Base-by-base conservation (phyloP, 2,329 filamentous ascomycete species). In the Diaporthe citri region DNA sequence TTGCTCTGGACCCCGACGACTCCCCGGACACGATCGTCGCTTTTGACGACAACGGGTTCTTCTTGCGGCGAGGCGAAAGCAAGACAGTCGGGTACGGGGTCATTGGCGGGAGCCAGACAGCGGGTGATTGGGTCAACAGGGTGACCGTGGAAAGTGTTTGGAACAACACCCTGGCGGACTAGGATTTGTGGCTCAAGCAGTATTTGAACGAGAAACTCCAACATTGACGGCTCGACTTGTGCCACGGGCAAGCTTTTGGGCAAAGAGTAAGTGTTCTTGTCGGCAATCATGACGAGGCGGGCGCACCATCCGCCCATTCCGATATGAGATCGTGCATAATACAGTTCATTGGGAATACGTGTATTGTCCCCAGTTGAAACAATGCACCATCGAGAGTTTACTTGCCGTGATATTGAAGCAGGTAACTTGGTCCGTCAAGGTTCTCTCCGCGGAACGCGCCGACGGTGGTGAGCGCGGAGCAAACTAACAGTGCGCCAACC, bases 11-110 rank as follows among this genome's bases (percentile, higher is more conserved):
- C 22, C 69, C 74, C 1, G 74, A 89, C 74, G 88, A 88, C 0
- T 81, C 84, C 28, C 31, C 66, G 1, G 86, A 85, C 0, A 82
- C 85, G 1, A 84, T 90, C 13, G 82, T 88, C 0, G 85, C 85
- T 46, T 91, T 91, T 75, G 86, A 89, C 9, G 82, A 85, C 1
- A 91, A 91, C 78, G 85, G 85, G 0, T 91, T 91, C 75, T 85
- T 87, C 79, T 78, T 91, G 46, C 77, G 82, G 56, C 82, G 83
- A 31, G 87, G 86, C 0, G 82, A 87, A 79, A 82, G 81, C 64
- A 87, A 83, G 77, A 81, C 84, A 67, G 78, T 91, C 8, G 81
- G 81, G 0, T 90, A 88, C 75, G 84, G 79, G 20, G 81, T 88
- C 1, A 84, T 87, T 76, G 86, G 82, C 48, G 87, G 86, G 10